Base-by-base conservation (phyloP, 768 basidiomycete species). In the Pholiota molesta region DNA sequence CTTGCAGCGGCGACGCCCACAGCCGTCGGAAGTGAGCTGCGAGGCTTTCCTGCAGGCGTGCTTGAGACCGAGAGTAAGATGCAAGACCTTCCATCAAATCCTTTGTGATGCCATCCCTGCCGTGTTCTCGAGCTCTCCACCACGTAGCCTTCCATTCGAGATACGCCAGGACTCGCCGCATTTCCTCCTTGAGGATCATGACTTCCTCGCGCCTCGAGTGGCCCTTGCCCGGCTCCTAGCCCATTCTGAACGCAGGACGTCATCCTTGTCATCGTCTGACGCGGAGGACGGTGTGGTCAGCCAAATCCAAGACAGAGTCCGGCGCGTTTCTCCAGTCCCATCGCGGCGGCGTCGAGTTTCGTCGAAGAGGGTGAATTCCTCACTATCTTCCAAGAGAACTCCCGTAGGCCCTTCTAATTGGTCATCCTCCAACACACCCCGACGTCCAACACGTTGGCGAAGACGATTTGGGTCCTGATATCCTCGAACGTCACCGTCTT, bases 401-500 rank as follows among this genome's bases (percentile, higher is more conserved):
- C 16, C 39, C 14, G n/a, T 16, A 40, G 13, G 14, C 39, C n/a
- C 39, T 10, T 16, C 39, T 10, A 40, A 5, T 10, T 54, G 47
- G 3, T 42, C 57, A 39, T 55, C 54, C 16, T 61, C 53, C 16
- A n/a, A 63, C 2, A 58, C 45, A 6, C 62, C 62, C 2, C 33
- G 55, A 19, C 60, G 47, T 35, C 55, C 54, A 14, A 23, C 39
- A 16, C 39, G 39, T 40, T 40, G 39, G n/a, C 39, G 39, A 40
- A 40, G 39, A 10, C 39, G 39, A 40, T 40, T 40, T 11, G 39
- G 39, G n/a, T 40, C 39, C 13, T 40, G 39, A 40, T 16, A 40
- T 10, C 7, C 5, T 13, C 26, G 51, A 44, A 8, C 58, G 21
- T 29, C 28, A 21, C 5, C 61, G 42, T 5, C 62, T 57, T 17